Evolutionary conservation across 108 stramenopile species (phyloP), one percentile per base, ranked within the genome.

Genomic region (Cyclotella sp.): DNA sequence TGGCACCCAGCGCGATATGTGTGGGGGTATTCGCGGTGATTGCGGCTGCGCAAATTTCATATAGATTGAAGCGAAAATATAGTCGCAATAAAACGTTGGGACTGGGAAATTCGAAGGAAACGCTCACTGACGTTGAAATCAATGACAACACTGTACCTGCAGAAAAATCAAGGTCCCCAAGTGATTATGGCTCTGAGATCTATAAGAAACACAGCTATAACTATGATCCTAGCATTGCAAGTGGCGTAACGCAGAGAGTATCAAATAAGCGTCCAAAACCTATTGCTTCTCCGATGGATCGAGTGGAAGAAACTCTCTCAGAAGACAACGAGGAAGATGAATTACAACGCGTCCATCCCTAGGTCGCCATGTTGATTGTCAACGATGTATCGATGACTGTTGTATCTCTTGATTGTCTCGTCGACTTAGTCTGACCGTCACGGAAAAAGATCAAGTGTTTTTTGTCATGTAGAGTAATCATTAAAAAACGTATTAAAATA

Each of bases 181-280:
- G 45, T 22, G 44, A 46, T 64, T 14, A 24, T 46, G 15, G 5
- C 15, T 3, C 12, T 45, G 45, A 64, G 13, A 44, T 46, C 21
- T 24, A 64, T 46, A 6, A 44, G 12, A 1, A 64, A 26, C 9
- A 44, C 5, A 64, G 45, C 14, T 64, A 24, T 21, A 21, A 28
- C 13, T 64, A 47, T 27, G 63, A 29, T 64, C 21, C 22, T 24
- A 64, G 63, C 22, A 45, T 64, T 46, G 22, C 63, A 11, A 64
- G 63, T 46, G 63, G 21, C 12, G 45, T 12, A 9, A 64, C 63
- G 22, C 13, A 45, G 45, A 22, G 14, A 24, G 45, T 64, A 11
- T 64, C 63, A 46, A 64, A 64, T 24, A 44, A 19, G 45, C 11
- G 63, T 0, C 61, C 1, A 11, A 62, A 62, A 62, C 61, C 61